Base-by-base conservation (phyloP, 495 filamentous ascomycete species). In the Neurospora africana region DNA sequence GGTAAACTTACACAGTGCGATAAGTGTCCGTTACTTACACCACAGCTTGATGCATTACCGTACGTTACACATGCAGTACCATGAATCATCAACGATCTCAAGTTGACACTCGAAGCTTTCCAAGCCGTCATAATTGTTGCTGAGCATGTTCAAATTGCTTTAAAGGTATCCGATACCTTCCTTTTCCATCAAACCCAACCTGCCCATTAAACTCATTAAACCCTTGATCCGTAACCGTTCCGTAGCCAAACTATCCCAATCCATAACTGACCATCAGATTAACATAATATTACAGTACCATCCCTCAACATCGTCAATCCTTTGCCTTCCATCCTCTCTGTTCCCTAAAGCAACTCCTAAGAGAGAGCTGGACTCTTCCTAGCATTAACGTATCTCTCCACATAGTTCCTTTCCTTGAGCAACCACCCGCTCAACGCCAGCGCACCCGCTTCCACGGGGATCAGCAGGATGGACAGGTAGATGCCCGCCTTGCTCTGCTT, bases 381-480 rank as follows among this genome's bases (percentile, higher is more conserved):
- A 36, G 76, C 80, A 10, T 68, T 70, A 10, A 41, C 27, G 27
- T 79, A 78, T 68, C 72, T 36, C n/a, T 72, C 70, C 19, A 70
- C 73, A 70, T 85, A 81, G 69, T 79, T 79, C 77, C 83, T 81
- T 21, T 80, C 69, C 73, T 80, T 77, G 30, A 80, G 71, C 73
- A 81, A 80, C 43, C 79, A 83, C n/a, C 73, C 83, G 1, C 81
- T 81, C 7, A 83, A 71, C 0, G 73, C 82, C 5, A 87, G 75
- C 7, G 80, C 78, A 8, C 79, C 74, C 2, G 84, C 78, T 76
- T 87, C 81, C 23, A 88, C 72, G 19, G 86, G 86, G n/a, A 87
- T 82, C 68, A 86, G 79, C 74, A 86, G 74, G 74, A 88, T 80
- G 37, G 81, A 83, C 36, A 87, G 76, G 72, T 86, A 86, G 61